Conservation (phyloP, 768 basidiomycete genomes). For the Lactarius pseudohatsudake region DNA sequence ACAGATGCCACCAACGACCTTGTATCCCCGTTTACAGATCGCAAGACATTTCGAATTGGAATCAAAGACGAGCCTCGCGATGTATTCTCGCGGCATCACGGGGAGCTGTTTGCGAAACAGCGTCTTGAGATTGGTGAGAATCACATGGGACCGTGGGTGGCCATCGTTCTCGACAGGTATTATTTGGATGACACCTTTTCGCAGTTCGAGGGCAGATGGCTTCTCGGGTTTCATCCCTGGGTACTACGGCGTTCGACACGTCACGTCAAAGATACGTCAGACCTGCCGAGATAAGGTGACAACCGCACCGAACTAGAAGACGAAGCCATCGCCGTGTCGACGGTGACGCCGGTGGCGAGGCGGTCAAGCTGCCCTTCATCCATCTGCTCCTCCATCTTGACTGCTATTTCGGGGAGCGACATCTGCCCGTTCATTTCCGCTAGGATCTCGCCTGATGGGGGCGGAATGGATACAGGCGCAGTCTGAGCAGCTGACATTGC, state of each 20-base stretch:
- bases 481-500: slow-evolving; percentile 62
- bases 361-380: slow-evolving; percentile 75
- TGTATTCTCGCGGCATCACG: slow-evolving; percentile 99
- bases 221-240: slow-evolving; percentile 66
- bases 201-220: slow-evolving; percentile 75
- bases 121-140: slow-evolving; percentile 93
- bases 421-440: slow-evolving; percentile 39
- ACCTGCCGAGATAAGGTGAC: slow-evolving; percentile 3
- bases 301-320: slow-evolving; percentile 47
- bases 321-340: slow-evolving; percentile 56
- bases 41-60: slow-evolving; percentile 89
- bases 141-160: slow-evolving; percentile 70
- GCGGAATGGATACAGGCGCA: slow-evolving; percentile 46
- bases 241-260: slow-evolving; percentile 36
- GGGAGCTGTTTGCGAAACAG: slow-evolving; percentile 97
- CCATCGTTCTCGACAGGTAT: slow-evolving; percentile 83
- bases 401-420: slow-evolving; percentile 50
- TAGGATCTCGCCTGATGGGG: slow-evolving; percentile 42
- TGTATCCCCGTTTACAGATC: slow-evolving; percentile 91
- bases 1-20: slow-evolving; percentile 97
- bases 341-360: slow-evolving; percentile 76
- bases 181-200: slow-evolving; percentile 79
- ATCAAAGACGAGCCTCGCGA: slow-evolving; percentile 93
- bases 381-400: slow-evolving; percentile 79
- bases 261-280: slow-evolving; percentile 9